These are phyloP conservation scores for Erodium texanum DNA, from an alignment of 441 rosid species.

Conservation along the genomic window DNA sequence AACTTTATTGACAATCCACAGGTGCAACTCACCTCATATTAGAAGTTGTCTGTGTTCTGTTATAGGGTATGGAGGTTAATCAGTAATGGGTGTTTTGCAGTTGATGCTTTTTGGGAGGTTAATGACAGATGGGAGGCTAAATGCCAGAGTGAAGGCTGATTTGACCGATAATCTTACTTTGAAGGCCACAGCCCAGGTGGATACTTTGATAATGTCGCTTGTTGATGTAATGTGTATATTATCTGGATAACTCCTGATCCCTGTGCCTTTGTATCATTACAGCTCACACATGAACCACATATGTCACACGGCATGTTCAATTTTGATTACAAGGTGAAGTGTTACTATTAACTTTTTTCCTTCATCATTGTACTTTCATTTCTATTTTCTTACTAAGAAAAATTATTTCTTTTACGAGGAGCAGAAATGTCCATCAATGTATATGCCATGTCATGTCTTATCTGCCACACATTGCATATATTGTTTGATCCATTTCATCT, in stretches of 20 bases:
- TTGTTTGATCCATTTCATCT: neutral
- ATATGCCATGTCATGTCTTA: neutral
- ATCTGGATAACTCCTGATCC: slow-evolving; percentile 5
- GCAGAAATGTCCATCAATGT: neutral
- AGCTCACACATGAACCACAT: slow-evolving; percentile 80
- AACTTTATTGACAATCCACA: slow-evolving; percentile 60
- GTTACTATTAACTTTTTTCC: neutral
- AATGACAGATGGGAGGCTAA: slow-evolving; percentile 77
- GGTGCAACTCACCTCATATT: slow-evolving; percentile 26
- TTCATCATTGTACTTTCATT: neutral
- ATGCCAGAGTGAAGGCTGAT: slow-evolving; percentile 84
- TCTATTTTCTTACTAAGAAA: no score
- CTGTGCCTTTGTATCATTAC: slow-evolving; percentile 19
- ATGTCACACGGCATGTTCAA: slow-evolving; percentile 78
- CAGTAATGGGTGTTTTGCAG: slow-evolving; percentile 27
- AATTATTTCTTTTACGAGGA: neutral
- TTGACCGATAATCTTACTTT: slow-evolving; percentile 58
- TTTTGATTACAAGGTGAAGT: slow-evolving; percentile 81
- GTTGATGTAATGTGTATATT: neutral
- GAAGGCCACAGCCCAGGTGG: slow-evolving; percentile 82
- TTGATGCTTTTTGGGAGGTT: slow-evolving; percentile 87
- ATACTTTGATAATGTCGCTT: neutral
- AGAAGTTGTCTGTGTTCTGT: neutral
- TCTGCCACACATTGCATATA: neutral
- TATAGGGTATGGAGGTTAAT: neutral